These are phyloP conservation scores for Vitis labrusca DNA, from an alignment of 164 flowering plant genomes.

Conservation along the genomic window DNA sequence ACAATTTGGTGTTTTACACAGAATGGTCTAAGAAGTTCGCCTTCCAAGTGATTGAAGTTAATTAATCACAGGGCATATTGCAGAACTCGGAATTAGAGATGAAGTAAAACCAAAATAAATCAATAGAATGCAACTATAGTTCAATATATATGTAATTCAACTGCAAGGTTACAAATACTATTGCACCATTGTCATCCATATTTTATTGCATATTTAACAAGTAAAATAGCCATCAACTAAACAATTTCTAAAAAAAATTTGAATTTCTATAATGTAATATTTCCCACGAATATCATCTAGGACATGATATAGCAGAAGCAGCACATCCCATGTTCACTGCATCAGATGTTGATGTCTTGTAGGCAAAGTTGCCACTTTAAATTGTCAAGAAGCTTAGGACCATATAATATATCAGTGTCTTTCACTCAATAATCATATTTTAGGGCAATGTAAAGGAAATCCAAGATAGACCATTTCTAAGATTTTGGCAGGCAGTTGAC, in stretches of 20 bases:
- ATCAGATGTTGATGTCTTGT: background rate
- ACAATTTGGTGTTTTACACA: no score
- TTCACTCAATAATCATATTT: background rate
- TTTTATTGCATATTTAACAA: no score
- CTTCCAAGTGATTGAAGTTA: no score
- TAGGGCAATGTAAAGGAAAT: background rate
- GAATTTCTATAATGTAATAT: background rate
- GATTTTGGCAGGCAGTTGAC: background rate
- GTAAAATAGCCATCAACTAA: background rate
- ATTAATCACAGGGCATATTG: background rate
- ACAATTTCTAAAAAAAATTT: background rate
- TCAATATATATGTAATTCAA: background rate
- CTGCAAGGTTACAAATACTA: background rate
- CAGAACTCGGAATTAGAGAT: background rate
- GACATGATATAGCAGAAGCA: no score
- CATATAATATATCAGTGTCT: background rate
- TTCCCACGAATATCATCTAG: no score
- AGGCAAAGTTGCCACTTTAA: background rate
- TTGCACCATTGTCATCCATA: background rate
- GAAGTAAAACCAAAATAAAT: background rate
- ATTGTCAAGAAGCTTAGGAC: background rate
- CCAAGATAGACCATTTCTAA: background rate
- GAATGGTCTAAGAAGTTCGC: no score
- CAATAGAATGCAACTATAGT: background rate
- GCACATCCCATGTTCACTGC: background rate